These are phyloP conservation scores for Triticum monococcum DNA, from an alignment of 176 grass and related monocot genomes.

Conservation along the genomic window DNA sequence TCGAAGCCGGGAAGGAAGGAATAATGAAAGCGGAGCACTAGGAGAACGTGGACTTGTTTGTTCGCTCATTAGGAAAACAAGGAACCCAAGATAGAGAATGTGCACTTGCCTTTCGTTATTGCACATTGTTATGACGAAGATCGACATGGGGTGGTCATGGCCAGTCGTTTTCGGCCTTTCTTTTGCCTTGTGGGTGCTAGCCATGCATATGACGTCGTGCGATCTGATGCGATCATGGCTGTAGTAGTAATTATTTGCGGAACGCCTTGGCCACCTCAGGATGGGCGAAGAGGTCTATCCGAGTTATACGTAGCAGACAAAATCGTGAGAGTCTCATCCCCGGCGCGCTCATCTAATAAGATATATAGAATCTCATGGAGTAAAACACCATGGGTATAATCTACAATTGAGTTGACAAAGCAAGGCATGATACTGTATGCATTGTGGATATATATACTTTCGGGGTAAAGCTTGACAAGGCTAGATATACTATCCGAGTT, in stretches of 20 bases:
- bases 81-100: no score
- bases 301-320: background rate
- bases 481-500: background rate
- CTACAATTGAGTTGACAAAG: conserved; percentile 5
- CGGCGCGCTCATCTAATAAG: background rate
- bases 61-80: background rate
- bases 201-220: background rate
- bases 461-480: background rate
- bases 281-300: background rate
- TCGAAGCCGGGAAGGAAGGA: conserved; percentile 7
- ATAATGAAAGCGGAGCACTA: background rate
- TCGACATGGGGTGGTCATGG: background rate
- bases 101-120: background rate
- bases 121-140: background rate
- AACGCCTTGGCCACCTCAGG: conserved; percentile 26
- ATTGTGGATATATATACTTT: background rate
- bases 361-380: background rate
- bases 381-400: background rate
- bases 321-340: background rate
- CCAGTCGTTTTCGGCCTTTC: background rate
- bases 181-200: background rate
- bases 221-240: background rate
- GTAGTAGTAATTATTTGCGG: background rate
- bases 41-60: conserved; percentile 23
- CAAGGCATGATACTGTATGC: background rate